Conservation (phyloP, 169 alveolate species). For the Blepharisma undulans region DNA sequence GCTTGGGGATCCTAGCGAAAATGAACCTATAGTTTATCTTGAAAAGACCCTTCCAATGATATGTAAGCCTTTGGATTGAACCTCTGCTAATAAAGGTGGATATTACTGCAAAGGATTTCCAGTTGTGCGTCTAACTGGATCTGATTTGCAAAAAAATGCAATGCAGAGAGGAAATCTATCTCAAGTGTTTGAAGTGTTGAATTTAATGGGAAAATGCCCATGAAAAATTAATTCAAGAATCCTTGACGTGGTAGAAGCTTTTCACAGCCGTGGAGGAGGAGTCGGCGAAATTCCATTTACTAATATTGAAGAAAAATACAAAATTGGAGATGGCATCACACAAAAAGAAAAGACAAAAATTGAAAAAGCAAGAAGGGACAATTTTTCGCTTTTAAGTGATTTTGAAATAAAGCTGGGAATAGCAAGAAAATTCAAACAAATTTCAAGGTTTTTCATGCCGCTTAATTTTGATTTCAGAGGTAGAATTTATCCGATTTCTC, state of each 20-base stretch:
- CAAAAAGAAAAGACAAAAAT: constrained; percentile 56
- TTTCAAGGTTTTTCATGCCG: constrained; percentile 92
- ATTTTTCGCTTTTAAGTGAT: constrained; percentile 72
- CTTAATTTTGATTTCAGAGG: constrained; percentile 97
- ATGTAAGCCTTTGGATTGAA: constrained; percentile 81
- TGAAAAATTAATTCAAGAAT: constrained; percentile 74
- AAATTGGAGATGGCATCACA: constrained; percentile 49
- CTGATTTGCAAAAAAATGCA: constrained; percentile 51
- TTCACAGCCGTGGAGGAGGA: constrained; percentile 80
- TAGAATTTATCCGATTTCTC: constrained; percentile 96
- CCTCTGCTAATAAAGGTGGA: constrained; percentile 74
- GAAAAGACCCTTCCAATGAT: constrained; percentile 83
- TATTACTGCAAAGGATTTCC: constrained; percentile 60
- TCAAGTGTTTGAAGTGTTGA: constrained; percentile 54
- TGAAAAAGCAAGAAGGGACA: constrained; percentile 64
- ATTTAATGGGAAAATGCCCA: constrained; percentile 59
- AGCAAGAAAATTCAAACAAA: constrained; percentile 85
- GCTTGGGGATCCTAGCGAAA: constrained; percentile 44
- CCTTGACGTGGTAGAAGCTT: constrained; percentile 65
- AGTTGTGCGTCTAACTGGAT: constrained; percentile 51
- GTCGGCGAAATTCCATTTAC: constrained; percentile 73
- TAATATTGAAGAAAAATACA: constrained; percentile 51
- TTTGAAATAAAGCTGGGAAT: constrained; percentile 77
- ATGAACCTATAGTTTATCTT: constrained; percentile 55
- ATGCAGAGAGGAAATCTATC: constrained; percentile 58